Evolutionary conservation across 208 protist species (phyloP), one percentile per base, ranked within the genome.

Genomic region (Crithidia acanthocephali): DNA sequence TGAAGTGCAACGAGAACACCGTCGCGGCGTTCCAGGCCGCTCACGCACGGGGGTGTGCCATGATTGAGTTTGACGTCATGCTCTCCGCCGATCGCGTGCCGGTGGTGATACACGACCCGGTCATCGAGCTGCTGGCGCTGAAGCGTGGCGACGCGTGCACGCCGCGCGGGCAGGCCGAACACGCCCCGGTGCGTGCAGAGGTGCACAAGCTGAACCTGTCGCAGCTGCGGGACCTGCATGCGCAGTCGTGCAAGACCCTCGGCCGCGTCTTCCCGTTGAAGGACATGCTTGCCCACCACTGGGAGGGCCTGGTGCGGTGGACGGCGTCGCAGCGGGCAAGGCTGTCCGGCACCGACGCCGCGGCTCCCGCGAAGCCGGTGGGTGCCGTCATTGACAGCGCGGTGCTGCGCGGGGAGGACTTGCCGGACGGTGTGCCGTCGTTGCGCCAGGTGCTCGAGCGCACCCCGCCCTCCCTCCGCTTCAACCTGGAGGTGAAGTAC

Each of bases 31-130:
- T 95, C 25, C 90, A 85, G 74, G 87, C 87, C 0, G 90, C 90
- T 2, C 87, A 95, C 68, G 72, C 71, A 13, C 85, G 90, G 23
- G 80, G 84, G 10, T 92, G 87, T 44, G 80, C 86, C 10, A 91
- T 91, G 84, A 81, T 95, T 23, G 87, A 95, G 74, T 87, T 95
- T 47, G 90, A 95, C 57, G 90, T 95, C 30, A 92, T 93, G 90
- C 79, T 92, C n/a, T 92, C 90, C 13, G 68, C 64, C 22, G 90
- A 95, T 62, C 79, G 86, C 25, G 72, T 93, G 40, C 90, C 90
- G 0, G 80, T 95, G 45, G 75, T 93, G 52, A 91, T 92, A 69
- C 90, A 95, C 74, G 90, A 95, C 53, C 85, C 90, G 0, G 59
- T 95, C 15, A 76, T 95, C 48, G 78, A 90, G 59, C 65, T 95